Conservation (phyloP, 768 basidiomycete genomes). For the Pleurotus tuber-regium region DNA sequence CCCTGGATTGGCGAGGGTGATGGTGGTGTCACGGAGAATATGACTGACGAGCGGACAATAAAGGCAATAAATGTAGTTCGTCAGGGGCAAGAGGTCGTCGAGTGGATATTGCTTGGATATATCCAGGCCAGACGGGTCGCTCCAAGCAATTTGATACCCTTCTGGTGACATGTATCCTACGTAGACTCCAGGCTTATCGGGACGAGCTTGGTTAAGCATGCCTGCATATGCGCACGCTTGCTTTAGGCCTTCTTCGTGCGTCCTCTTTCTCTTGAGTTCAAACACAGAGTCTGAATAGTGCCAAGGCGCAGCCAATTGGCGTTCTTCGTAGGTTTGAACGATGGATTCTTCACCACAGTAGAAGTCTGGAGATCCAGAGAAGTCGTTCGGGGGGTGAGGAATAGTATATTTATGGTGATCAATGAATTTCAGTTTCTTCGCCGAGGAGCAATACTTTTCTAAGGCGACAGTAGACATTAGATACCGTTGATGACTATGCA, state of each 20-base stretch:
- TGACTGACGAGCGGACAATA: constrained; percentile 6
- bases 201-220: constrained; percentile 12
- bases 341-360: too few relatives aligned
- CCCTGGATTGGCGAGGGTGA: not conserved
- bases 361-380: too few relatives aligned
- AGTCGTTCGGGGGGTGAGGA: too few relatives aligned
- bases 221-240: constrained; percentile 11
- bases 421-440: too few relatives aligned
- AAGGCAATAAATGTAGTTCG: constrained; percentile 7
- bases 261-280: too few relatives aligned
- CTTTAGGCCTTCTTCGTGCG: constrained; percentile 1
- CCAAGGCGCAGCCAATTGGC: too few relatives aligned
- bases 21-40: not conserved
- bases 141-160: constrained; percentile 3
- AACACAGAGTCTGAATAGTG: too few relatives aligned
- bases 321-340: too few relatives aligned
- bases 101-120: not conserved
- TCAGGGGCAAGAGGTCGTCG: constrained; percentile 10
- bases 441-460: too few relatives aligned
- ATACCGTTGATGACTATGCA: too few relatives aligned
- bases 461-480: too few relatives aligned
- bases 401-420: too few relatives aligned
- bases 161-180: not conserved
- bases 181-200: constrained; percentile 4
- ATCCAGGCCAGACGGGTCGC: constrained; percentile 8